These are phyloP conservation scores for Phallus indusiatus DNA, from an alignment of 768 basidiomycete species.

Conservation along the genomic window DNA sequence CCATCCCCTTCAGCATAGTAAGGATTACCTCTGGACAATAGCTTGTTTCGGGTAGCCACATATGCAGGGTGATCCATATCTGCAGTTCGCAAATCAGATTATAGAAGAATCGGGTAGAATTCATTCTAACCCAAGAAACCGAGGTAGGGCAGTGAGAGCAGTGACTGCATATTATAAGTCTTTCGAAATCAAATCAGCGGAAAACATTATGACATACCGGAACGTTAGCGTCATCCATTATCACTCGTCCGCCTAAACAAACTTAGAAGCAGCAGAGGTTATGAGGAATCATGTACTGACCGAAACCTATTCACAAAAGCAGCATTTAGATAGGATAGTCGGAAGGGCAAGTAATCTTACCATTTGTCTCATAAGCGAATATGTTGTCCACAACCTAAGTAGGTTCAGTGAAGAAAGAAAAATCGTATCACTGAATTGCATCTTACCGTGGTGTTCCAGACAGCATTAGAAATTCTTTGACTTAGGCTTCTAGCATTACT, in stretches of 20 bases:
- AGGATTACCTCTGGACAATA: slow-evolving; percentile 58
- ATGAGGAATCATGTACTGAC: not conserved
- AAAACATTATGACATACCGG: slow-evolving; percentile 38
- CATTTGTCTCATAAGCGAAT: slow-evolving; percentile 74
- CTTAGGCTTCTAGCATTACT: slow-evolving; percentile 49
- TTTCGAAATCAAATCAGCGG: not conserved
- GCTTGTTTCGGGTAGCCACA: slow-evolving; percentile 49
- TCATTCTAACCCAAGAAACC: slow-evolving; percentile 42
- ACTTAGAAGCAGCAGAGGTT: slow-evolving; percentile 20
- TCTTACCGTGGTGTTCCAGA: slow-evolving; percentile 51
- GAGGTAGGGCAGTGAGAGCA: slow-evolving; percentile 72
- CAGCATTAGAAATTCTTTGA: slow-evolving; percentile 43
- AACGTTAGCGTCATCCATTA: slow-evolving; percentile 84
- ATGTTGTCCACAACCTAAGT: slow-evolving; percentile 49
- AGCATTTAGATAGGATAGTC: too few relatives aligned
- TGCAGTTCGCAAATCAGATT: slow-evolving; percentile 3
- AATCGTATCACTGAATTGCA: slow-evolving; percentile 10
- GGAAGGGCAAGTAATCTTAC: slow-evolving; percentile 20
- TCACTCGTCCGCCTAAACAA: slow-evolving; percentile 56
- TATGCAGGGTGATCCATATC: slow-evolving; percentile 50
- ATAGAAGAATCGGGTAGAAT: not conserved
- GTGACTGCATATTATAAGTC: slow-evolving; percentile 34
- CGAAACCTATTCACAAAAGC: not conserved
- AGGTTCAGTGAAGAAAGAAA: not conserved
- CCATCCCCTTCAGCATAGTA: slow-evolving; percentile 55